A percentile compares a stretch with the other conserved stretches of the same genome.
Conservation (phyloP, 2,329 filamentous ascomycete species). For the Penicillium decumbens region DNA sequence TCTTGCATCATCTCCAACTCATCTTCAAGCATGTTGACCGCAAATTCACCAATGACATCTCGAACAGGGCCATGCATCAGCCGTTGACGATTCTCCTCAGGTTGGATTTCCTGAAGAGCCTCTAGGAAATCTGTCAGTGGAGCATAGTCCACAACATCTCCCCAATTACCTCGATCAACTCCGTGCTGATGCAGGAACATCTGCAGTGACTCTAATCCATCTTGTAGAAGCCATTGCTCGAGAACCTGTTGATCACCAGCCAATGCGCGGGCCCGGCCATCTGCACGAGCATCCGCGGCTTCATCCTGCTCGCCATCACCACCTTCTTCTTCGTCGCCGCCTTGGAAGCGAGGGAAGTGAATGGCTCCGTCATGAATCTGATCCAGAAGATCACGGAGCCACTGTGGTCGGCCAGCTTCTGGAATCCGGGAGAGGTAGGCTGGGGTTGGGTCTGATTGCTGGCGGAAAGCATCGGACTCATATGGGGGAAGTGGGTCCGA, state of each 20-base stretch:
- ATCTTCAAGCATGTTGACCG: constrained; percentile 34
- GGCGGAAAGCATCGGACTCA: constrained; percentile 39
- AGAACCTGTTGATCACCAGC: constrained; percentile 28
- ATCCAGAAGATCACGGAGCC: constrained; percentile 35
- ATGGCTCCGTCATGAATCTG: constrained; percentile 34
- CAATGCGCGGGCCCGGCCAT: constrained; percentile 18
- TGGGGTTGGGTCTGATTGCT: constrained; percentile 34
- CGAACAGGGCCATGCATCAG: constrained; percentile 31
- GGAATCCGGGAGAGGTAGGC: constrained; percentile 31
- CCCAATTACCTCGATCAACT: constrained; percentile 43
- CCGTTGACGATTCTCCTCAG: constrained; percentile 23
- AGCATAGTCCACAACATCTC: constrained; percentile 32
- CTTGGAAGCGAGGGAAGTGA: constrained; percentile 23
- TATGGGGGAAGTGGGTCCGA: constrained; percentile 78
- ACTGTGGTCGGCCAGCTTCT: constrained; percentile 32
- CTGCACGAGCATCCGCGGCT: constrained; percentile 7
- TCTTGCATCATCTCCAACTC: constrained; percentile 34
- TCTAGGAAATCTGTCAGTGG: constrained; percentile 37
- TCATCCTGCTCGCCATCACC: constrained; percentile 10
- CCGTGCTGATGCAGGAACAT: constrained; percentile 38
- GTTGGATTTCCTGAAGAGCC: constrained; percentile 26
- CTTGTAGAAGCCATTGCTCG: constrained; percentile 32
- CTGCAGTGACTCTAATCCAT: constrained; percentile 33
- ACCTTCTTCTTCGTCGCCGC: constrained; percentile 15
- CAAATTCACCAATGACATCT: constrained; percentile 33